A percentile compares a stretch with the other conserved stretches of the same genome.
Evolutionary conservation across 345 rosid species (phyloP).

Genomic region (Acer yangbiense): DNA sequence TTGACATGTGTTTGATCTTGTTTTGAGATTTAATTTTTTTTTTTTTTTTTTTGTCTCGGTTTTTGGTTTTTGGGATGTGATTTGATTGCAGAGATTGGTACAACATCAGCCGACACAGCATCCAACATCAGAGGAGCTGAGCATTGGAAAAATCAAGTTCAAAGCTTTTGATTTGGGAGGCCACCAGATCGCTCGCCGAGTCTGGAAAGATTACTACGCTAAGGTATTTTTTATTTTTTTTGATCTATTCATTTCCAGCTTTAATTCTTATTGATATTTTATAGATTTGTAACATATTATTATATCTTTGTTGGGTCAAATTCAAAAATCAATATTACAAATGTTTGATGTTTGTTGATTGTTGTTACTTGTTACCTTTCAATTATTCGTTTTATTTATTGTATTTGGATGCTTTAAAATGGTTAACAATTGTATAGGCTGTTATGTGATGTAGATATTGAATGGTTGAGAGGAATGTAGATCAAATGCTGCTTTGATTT

Average conservation of each 20-base stretch:
- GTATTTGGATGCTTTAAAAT: not conserved
- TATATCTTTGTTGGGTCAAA: not conserved
- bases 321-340: not conserved
- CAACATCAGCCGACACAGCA: slow-evolving; percentile 82
- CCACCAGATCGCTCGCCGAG: slow-evolving; percentile 79
- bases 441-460: not conserved
- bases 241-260: not conserved
- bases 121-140: slow-evolving; percentile 78
- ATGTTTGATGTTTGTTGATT: not conserved
- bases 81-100: slow-evolving; percentile 58
- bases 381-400: not conserved
- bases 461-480: not conserved
- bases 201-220: slow-evolving; percentile 82
- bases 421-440: not conserved
- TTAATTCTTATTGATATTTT: not conserved
- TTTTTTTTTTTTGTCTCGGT: not conserved
- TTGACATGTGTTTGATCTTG: slow-evolving; percentile 3
- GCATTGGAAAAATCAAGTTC: slow-evolving; percentile 81
- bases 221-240: slow-evolving; percentile 39
- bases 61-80: not conserved
- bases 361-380: not conserved
- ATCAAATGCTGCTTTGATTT: not conserved
- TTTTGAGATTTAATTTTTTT: slow-evolving; percentile 23
- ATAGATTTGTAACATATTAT: not conserved
- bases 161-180: slow-evolving; percentile 88